Evolutionary conservation across 441 rosid genomes (phyloP).

Genomic region (Populus hybrid): DNA sequence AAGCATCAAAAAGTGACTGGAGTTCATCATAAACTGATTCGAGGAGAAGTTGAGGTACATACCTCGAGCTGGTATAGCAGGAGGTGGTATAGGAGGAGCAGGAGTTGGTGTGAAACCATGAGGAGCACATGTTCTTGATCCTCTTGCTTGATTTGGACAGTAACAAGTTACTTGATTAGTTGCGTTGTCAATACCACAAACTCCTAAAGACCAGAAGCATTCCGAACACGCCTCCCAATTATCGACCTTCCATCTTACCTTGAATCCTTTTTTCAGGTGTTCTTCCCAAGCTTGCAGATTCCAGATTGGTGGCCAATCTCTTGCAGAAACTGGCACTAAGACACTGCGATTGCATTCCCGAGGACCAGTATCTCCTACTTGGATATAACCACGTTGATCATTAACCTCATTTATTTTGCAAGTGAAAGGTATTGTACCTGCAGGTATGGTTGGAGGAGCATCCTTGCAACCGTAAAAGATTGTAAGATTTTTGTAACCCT

Average conservation of each 20-base stretch:
- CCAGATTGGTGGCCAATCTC: too few species aligned
- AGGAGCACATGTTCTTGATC: not conserved
- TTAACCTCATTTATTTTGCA: not conserved
- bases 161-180: not conserved
- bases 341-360: constrained; percentile 4
- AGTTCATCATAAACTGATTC: not conserved
- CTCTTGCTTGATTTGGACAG: constrained; percentile 7
- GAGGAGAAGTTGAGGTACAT: too few species aligned
- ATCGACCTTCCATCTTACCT: constrained; percentile 28
- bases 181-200: constrained; percentile 17
- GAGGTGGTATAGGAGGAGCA: too few species aligned
- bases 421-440: not conserved
- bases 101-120: too few species aligned
- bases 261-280: constrained; percentile 31
- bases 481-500: constrained; percentile 10
- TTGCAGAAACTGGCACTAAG: constrained; percentile 10
- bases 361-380: not conserved
- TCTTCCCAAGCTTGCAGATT: not conserved
- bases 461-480: constrained; percentile 19
- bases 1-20: not conserved
- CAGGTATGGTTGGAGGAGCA: fast-evolving
- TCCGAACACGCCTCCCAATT: constrained; percentile 7
- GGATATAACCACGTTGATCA: not conserved
- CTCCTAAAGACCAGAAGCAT: constrained; percentile 23
- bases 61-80: too few species aligned